Percentiles rank a stretch among this genome's conserved stretches.
Conservation (phyloP, 495 filamentous ascomycete species). For the Tuber indicum region DNA sequence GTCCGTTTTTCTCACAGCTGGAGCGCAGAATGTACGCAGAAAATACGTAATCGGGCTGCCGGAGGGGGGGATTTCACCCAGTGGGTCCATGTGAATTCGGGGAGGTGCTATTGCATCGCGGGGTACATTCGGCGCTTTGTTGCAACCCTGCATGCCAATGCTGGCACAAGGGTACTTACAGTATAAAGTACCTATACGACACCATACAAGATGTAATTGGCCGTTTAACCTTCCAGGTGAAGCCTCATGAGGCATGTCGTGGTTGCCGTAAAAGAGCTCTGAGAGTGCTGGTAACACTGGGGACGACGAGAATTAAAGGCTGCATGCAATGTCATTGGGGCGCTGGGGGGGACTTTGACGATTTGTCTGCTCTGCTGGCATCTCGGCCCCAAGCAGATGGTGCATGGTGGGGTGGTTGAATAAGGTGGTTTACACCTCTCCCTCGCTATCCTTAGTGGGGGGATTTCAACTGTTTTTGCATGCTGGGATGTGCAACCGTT, state of each 20-base stretch:
- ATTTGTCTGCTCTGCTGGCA: not conserved
- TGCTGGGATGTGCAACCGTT: not conserved
- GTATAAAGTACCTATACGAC: not conserved
- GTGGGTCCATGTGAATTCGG: not conserved
- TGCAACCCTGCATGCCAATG: constrained; percentile 1
- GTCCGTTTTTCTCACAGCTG: not conserved
- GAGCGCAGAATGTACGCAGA: not conserved
- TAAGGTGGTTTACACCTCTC: not conserved
- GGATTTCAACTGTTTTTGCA: not conserved
- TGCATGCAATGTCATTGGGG: not conserved
- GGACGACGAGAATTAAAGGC: not conserved
- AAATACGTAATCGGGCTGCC: not conserved
- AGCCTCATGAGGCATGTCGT: not conserved
- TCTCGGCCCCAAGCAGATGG: not conserved
- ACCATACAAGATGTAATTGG: not conserved
- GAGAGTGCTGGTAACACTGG: not conserved
- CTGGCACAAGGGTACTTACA: not conserved
- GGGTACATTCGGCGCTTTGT: not conserved
- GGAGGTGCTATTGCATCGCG: not conserved
- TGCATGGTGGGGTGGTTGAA: not conserved
- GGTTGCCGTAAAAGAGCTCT: not conserved
- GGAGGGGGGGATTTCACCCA: not conserved
- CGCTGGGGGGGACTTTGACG: not conserved
- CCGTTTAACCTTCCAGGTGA: not conserved
- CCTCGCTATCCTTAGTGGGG: not conserved